A percentile compares a stretch with the other conserved stretches of the same genome.
Conservation (phyloP, 306 rosid genomes). For the Begonia peltatifolia region DNA sequence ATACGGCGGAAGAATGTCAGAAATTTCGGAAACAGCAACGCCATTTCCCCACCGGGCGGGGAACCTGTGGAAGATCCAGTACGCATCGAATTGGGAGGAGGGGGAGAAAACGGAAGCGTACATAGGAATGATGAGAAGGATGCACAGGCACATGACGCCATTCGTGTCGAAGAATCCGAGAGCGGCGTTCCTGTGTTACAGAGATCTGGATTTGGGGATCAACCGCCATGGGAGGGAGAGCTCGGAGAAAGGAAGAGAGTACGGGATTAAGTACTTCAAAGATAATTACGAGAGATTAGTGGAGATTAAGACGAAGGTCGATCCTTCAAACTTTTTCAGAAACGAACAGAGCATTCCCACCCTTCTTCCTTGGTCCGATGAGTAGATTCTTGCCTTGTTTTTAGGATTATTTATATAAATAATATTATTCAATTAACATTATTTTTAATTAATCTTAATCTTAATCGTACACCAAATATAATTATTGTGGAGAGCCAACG, state of each 20-base stretch:
- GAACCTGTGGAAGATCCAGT: slow-evolving; percentile 33
- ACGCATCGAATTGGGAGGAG: slow-evolving; percentile 28
- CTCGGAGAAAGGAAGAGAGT: slow-evolving; percentile 10
- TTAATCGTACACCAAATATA: no score
- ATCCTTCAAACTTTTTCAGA: slow-evolving; percentile 26
- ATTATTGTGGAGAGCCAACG: no score
- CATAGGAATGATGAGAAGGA: slow-evolving; percentile 13
- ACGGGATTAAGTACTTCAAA: slow-evolving; percentile 19
- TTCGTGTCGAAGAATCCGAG: slow-evolving; percentile 53
- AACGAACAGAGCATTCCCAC: slow-evolving; percentile 27
- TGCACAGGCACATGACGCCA: slow-evolving; percentile 31
- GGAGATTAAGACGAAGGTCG: slow-evolving; percentile 12
- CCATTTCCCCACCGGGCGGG: slow-evolving; percentile 57
- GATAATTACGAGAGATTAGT: slow-evolving; percentile 19
- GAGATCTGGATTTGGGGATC: slow-evolving; percentile 51
- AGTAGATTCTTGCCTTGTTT: no score
- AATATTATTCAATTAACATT: no score
- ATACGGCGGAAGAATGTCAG: slow-evolving; percentile 32
- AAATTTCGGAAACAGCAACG: slow-evolving; percentile 28
- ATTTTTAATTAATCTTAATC: no score
- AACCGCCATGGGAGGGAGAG: slow-evolving; percentile 1
- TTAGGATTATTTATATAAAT: no score
- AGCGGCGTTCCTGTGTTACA: slow-evolving; percentile 31
- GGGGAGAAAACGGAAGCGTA: slow-evolving; percentile 9
- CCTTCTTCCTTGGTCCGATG: background rate